Percentiles rank a stretch among this genome's conserved stretches.
Evolutionary conservation across 2,329 filamentous ascomycete genomes (phyloP).

Genomic region (Colletotrichum aenigma): DNA sequence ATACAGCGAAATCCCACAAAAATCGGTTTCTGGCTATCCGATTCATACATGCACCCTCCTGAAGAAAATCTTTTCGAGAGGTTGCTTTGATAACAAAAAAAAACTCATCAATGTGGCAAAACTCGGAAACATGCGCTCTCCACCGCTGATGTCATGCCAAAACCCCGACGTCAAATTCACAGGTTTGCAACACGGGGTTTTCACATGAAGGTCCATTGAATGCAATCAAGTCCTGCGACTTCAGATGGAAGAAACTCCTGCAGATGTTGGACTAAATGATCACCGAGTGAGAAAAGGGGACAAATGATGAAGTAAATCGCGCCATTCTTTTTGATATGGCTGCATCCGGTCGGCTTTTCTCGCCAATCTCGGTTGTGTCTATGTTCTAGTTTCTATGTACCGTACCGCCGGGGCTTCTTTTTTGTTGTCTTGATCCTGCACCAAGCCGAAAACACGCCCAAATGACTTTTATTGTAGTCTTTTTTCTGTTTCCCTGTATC

Average conservation of each 20-base stretch:
- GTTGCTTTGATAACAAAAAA: neutral
- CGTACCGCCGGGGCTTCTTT: neutral
- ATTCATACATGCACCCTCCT: neutral
- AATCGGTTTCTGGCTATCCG: neutral
- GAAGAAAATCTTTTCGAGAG: neutral
- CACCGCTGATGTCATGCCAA: neutral
- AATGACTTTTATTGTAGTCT: neutral
- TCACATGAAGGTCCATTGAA: neutral
- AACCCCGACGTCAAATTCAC: neutral
- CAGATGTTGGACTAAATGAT: neutral
- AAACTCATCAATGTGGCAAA: neutral
- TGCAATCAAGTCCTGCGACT: neutral
- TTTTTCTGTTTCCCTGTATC: neutral
- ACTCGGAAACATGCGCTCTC: neutral
- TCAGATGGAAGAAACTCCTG: neutral
- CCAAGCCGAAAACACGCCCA: neutral
- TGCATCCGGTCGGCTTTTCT: neutral
- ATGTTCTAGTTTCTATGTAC: conserved; percentile 12
- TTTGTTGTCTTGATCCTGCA: neutral
- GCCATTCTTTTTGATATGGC: neutral
- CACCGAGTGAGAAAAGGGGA: neutral
- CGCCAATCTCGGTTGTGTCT: neutral
- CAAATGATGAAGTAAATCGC: neutral
- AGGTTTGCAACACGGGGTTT: neutral
- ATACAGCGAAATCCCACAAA: neutral